These are phyloP conservation scores for Voacanga thouarsii DNA, from an alignment of 257 asterid genomes.

Conservation along the genomic window DNA sequence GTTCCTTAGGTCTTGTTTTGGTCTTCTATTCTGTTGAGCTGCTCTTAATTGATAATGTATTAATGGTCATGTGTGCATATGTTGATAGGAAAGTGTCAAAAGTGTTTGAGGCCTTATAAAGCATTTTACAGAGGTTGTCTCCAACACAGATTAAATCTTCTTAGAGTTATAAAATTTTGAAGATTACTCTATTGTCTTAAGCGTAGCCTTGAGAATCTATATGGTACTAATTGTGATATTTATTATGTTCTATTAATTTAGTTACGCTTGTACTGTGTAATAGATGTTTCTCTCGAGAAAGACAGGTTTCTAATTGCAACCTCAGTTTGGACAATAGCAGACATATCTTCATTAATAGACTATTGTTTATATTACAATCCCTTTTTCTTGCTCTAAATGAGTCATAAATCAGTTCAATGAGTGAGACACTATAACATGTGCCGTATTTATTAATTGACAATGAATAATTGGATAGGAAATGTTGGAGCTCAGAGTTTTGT, in stretches of 20 bases:
- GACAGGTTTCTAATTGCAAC: neutral
- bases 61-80: neutral
- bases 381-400: neutral
- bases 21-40: neutral
- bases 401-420: slow-evolving; percentile 2
- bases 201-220: neutral
- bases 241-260: neutral
- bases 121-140: neutral
- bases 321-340: neutral
- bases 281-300: neutral
- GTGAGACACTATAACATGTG: neutral
- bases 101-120: neutral
- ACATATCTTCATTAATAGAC: neutral
- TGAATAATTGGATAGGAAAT: neutral
- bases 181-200: neutral
- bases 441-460: neutral
- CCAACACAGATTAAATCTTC: neutral
- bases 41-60: neutral
- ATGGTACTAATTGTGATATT: neutral
- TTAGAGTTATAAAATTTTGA: no score
- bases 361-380: neutral
- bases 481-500: neutral
- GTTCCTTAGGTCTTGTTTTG: neutral
- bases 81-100: neutral
- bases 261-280: neutral